Evolutionary conservation across 192 early-diverging fungal genomes (phyloP).

Genomic region (Paraglomus occultum): DNA sequence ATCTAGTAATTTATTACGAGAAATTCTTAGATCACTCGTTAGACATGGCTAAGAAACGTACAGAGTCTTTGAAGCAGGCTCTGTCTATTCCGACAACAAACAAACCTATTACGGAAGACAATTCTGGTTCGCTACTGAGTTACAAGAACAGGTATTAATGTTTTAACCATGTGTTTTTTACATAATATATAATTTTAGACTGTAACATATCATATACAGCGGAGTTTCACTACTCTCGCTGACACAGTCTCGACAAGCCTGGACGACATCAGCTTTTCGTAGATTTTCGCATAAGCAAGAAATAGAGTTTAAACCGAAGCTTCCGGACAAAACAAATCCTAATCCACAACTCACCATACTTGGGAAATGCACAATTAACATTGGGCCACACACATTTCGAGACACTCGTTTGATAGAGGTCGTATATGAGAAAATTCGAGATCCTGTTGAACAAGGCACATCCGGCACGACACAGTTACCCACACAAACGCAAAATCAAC

Average conservation of each 20-base stretch:
- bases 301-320: slow-evolving; percentile 20
- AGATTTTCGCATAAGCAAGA: slow-evolving; percentile 32
- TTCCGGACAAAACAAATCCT: slow-evolving; percentile 25
- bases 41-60: neutral
- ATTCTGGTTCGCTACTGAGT: neutral
- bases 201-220: slow-evolving; percentile 28
- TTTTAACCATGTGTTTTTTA: neutral
- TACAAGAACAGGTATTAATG: slow-evolving; percentile 16
- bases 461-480: neutral
- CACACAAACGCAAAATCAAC: neutral
- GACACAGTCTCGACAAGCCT: slow-evolving; percentile 42
- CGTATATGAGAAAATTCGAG: slow-evolving; percentile 12
- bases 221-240: slow-evolving; percentile 38
- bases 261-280: slow-evolving; percentile 33
- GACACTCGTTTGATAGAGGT: slow-evolving; percentile 19
- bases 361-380: slow-evolving; percentile 19
- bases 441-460: neutral
- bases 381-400: slow-evolving; percentile 25
- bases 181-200: neutral
- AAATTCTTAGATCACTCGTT: no score
- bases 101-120: slow-evolving; percentile 4
- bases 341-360: slow-evolving; percentile 1
- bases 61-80: slow-evolving; percentile 8
- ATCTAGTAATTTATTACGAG: no score
- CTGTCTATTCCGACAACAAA: slow-evolving; percentile 1